A percentile compares a stretch with the other conserved stretches of the same genome.
Conservation (phyloP, 2,329 filamentous ascomycete species). For the Lecanicillium sp. region DNA sequence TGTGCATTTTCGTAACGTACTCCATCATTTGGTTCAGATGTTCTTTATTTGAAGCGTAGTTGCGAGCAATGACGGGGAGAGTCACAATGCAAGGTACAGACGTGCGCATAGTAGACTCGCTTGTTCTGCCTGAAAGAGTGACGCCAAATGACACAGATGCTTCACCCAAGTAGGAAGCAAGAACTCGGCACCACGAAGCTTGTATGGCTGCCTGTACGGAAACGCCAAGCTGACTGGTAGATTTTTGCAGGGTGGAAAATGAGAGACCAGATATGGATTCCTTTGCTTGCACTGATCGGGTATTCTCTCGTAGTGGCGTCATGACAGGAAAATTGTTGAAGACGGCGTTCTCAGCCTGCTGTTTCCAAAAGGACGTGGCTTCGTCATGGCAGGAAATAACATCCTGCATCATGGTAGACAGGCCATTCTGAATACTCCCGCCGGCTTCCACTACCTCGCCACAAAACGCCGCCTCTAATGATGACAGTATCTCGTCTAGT, state of each 20-base stretch:
- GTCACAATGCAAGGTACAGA: slow-evolving; percentile 79
- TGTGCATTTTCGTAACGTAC: slow-evolving; percentile 56
- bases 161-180: slow-evolving; percentile 74
- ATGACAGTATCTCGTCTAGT: slow-evolving; percentile 54
- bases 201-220: slow-evolving; percentile 71
- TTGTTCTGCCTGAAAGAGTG: slow-evolving; percentile 68
- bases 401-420: slow-evolving; percentile 34
- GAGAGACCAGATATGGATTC: slow-evolving; percentile 26
- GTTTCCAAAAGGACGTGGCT: slow-evolving; percentile 55
- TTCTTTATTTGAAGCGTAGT: slow-evolving; percentile 44
- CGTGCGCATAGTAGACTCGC: slow-evolving; percentile 48
- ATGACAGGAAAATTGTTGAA: slow-evolving; percentile 70
- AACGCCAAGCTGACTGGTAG: slow-evolving; percentile 51
- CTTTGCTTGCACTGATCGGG: slow-evolving; percentile 25
- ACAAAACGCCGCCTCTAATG: slow-evolving; percentile 35
- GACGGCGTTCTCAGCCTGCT: slow-evolving; percentile 41
- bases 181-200: slow-evolving; percentile 67
- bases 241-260: slow-evolving; percentile 41
- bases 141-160: slow-evolving; percentile 67
- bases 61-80: slow-evolving; percentile 59
- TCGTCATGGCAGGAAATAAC: slow-evolving; percentile 19
- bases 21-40: slow-evolving; percentile 57
- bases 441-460: slow-evolving; percentile 6
- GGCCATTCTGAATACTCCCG: slow-evolving; percentile 21
- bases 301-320: slow-evolving; percentile 48